Base-by-base conservation (phyloP, 345 rosid genomes). In the Eutrema yunnanense region DNA sequence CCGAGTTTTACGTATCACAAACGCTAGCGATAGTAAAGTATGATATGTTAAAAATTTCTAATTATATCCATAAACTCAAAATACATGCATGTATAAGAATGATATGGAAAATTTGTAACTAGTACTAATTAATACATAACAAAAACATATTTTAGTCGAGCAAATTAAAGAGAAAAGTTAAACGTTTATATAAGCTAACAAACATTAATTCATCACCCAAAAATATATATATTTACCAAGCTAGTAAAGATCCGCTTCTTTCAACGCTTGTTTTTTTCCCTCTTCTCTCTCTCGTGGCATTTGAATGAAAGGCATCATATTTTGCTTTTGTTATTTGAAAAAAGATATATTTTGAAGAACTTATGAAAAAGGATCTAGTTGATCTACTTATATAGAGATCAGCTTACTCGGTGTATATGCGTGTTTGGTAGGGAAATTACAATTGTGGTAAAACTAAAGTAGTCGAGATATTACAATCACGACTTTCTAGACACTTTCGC, bases 381-480 rank as follows among this genome's bases (percentile, higher is more conserved):
- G 61, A 50, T 46, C 75, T 56, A 41, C 71, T 63, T 70, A 76
- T 1, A 76, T 76, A 76, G 49, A 26, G 1, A 42, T 4, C 63
- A 69, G 41, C 9, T 4, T 56, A 57, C 29, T 76, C 40, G 29
- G 42, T 27, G 42, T 27, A 53, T 68, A 27, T 29, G 48, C 32
- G 58, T 37, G 70, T 46, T 53, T 41, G 78, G 73, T 74, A 55
- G 42, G 12, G 12, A 34, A 33, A n/a, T 22, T 36, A 33, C n/a
- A 33, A 41, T 67, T 34, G 40, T 34, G 14, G 50, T 61, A 60
- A 66, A 13, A 54, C 71, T 57, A 16, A 48, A 13, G 52, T 52
- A 22, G 49, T 60, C 36, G 41, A 40, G 36, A 16, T 55, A 44
- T 5, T 19, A 58, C 27, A 44, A 11, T 36, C 46, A 43, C 13